These are phyloP conservation scores for Fraxinus nigra DNA, from an alignment of 305 asterid genomes.

Conservation along the genomic window DNA sequence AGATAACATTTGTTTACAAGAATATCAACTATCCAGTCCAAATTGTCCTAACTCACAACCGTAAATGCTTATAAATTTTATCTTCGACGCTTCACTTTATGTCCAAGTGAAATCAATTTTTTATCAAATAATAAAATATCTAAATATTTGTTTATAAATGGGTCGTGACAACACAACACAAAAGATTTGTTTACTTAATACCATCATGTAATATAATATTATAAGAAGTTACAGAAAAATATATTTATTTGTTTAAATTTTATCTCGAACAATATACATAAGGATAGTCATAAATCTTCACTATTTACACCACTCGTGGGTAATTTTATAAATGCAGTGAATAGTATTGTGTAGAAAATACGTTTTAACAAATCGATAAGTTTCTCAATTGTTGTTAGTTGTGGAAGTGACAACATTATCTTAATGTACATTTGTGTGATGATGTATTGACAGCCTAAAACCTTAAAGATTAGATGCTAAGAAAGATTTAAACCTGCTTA, in stretches of 20 bases:
- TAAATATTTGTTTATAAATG: background rate
- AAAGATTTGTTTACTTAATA: background rate
- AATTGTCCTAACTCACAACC: background rate
- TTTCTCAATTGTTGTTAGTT: slow-evolving; percentile 17
- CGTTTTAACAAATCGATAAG: background rate
- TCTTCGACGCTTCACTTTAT: background rate
- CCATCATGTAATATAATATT: background rate
- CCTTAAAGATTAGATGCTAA: background rate
- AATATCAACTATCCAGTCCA: background rate
- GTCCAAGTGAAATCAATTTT: background rate
- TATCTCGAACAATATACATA: background rate
- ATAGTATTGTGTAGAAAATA: background rate
- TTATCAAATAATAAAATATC: background rate
- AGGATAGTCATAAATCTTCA: slow-evolving; percentile 22
- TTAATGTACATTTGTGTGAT: background rate
- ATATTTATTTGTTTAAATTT: too few relatives aligned
- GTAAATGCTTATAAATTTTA: background rate
- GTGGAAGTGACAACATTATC: slow-evolving; percentile 10
- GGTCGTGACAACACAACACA: background rate
- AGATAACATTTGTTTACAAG: background rate
- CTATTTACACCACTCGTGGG: background rate
- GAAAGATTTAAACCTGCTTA: background rate
- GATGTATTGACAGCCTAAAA: slow-evolving; percentile 3
- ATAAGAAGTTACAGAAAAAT: background rate
- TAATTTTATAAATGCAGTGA: background rate